Base-by-base conservation (phyloP, 2,329 filamentous ascomycete genomes). In the Cladophialophora chaetospira region DNA sequence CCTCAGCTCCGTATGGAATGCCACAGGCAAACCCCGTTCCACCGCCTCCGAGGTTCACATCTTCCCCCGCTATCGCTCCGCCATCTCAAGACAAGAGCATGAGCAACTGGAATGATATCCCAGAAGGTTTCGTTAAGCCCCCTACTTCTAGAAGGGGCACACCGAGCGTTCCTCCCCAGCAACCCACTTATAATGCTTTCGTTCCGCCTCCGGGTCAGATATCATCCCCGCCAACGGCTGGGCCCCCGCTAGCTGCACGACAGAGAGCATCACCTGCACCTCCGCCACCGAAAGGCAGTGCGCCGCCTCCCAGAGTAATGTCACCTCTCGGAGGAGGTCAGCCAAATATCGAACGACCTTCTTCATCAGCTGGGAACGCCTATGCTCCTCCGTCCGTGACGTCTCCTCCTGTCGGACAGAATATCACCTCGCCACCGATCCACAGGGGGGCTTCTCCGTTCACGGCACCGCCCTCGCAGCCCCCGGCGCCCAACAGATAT, bases 61-160 rank as follows among this genome's bases (percentile, higher is more conserved):
- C 86, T n/a, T 87, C 89, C 13, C 80, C 83, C 10, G 80, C 81
- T 21, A 72, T 77, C 13, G 79, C 84, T 36, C 86, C 91, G 19
- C 84, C 89, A 15, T 84, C 89, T 8, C 85, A 84, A 68, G 78
- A 83, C 55, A 87, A 86, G 68, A 87, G 88, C 62, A 86, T 87
- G 62, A 84, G 87, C 25, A 88, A 89, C 66, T 99, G 94, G 94
- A 99, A 99, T 66, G 94, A 99, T 72, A 88, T 95, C 49, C 94
- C 94, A 1, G 82, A 96, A 67, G 88, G 76, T 54, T 85, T 97
- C 43, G 81, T 84, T 43, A 90, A 93, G 76, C 77, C 82, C 53
- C 81, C 88, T n/a, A 82, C 83, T 11, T 82, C 87, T 19, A 85
- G 92, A 64, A 84, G 87, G 69, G 80, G 81, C 43, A 97, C 93